A percentile compares a stretch with the other conserved stretches of the same genome.
Evolutionary conservation across 2,329 filamentous ascomycete species (phyloP).

Genomic region (Alternaria triticina): DNA sequence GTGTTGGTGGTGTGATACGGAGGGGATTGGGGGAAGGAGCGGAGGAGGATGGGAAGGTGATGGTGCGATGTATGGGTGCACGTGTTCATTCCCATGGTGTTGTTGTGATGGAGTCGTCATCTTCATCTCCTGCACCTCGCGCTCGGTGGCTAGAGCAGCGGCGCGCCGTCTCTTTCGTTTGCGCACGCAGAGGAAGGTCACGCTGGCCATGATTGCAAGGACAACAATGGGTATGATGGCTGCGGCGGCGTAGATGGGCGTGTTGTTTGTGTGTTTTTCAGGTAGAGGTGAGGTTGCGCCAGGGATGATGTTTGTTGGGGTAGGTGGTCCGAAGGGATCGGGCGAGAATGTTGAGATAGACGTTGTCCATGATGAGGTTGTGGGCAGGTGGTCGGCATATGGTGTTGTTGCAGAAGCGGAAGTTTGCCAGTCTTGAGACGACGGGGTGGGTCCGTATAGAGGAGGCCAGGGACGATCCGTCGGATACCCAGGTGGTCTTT

Average conservation of each 20-base stretch:
- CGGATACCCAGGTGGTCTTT: neutral
- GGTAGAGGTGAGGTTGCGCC: neutral
- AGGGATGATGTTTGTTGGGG: neutral
- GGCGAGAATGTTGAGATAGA: neutral
- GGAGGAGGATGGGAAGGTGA: conserved; percentile 4
- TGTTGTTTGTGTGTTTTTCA: conserved; percentile 9
- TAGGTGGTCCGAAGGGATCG: neutral
- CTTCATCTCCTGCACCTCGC: conserved; percentile 36
- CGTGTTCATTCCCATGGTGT: conserved; percentile 4
- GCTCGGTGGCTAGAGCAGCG: conserved; percentile 10
- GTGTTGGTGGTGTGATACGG: conserved; percentile 16
- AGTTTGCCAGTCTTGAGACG: neutral
- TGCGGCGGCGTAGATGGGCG: conserved; percentile 32
- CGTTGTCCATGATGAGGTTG: neutral
- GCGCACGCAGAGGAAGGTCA: conserved; percentile 36
- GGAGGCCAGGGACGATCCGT: neutral
- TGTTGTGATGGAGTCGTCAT: conserved; percentile 19
- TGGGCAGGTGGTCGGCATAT: neutral
- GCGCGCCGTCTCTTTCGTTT: conserved; percentile 36
- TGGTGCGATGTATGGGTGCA: conserved; percentile 30
- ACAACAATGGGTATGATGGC: conserved; percentile 32
- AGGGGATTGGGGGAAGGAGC: neutral
- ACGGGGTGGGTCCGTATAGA: neutral
- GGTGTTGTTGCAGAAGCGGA: conserved; percentile 7
- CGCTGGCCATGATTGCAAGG: conserved; percentile 29